Percentiles rank a stretch among this genome's conserved stretches.
Evolutionary conservation across 2,329 filamentous ascomycete species (phyloP).

Genomic region (Colletotrichum spaethianum): DNA sequence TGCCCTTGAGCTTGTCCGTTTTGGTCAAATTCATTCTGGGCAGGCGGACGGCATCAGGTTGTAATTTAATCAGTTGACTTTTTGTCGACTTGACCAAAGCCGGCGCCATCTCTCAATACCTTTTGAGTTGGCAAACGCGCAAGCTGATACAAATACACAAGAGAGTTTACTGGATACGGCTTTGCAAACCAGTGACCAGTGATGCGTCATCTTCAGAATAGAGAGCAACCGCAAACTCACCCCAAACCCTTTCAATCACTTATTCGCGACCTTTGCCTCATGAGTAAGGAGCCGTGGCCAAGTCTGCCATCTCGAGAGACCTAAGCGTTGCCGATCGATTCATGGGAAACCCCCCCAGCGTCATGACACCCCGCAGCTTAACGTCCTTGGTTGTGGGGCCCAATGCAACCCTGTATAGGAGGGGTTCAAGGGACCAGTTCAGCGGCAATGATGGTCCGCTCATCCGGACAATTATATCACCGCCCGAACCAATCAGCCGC

Average conservation of each 20-base stretch:
- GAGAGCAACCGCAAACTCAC: background rate
- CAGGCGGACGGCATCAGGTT: slow-evolving; percentile 40
- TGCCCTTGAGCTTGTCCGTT: slow-evolving; percentile 64
- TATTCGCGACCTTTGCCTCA: background rate
- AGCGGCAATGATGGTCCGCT: background rate
- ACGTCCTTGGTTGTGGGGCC: slow-evolving; percentile 11
- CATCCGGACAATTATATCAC: slow-evolving; percentile 34
- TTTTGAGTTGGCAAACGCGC: slow-evolving; percentile 34
- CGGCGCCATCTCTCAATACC: slow-evolving; percentile 22
- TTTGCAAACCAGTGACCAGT: too few species aligned
- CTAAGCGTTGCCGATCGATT: background rate
- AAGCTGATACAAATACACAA: slow-evolving; percentile 38
- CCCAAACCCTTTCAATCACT: background rate
- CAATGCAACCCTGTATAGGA: slow-evolving; percentile 12
- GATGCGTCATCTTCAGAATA: too few species aligned
- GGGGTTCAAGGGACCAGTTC: slow-evolving; percentile 9
- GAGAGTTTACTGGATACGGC: background rate
- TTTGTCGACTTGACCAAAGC: slow-evolving; percentile 27
- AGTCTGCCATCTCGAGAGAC: background rate
- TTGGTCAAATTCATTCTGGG: slow-evolving; percentile 58
- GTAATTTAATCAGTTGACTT: slow-evolving; percentile 22
- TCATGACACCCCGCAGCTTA: slow-evolving; percentile 31
- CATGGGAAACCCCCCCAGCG: background rate
- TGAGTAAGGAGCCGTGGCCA: background rate
- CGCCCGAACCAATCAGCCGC: slow-evolving; percentile 32